Evolutionary conservation across 768 basidiomycete genomes (phyloP).

Genomic region (Rhizopogon vesiculosus): DNA sequence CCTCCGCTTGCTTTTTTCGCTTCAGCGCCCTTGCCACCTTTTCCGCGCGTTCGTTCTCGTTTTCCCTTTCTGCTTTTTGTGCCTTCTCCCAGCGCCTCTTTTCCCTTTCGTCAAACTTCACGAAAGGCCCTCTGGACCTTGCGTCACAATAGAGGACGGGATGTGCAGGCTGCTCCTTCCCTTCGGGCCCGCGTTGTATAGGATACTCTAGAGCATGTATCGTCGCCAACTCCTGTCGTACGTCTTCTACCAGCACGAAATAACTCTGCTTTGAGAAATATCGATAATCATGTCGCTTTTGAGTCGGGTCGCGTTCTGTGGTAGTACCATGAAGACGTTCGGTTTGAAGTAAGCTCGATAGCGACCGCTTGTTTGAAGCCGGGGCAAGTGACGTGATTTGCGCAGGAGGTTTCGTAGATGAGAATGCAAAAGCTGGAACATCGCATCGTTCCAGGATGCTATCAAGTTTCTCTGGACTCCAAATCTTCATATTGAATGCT

Average conservation of each 20-base stretch:
- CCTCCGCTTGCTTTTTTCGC: slow-evolving; percentile 23
- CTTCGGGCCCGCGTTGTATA: slow-evolving; percentile 46
- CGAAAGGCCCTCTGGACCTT: slow-evolving; percentile 66
- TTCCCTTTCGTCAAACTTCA: slow-evolving; percentile 72
- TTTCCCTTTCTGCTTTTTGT: slow-evolving; percentile 35
- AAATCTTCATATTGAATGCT: slow-evolving; percentile 79
- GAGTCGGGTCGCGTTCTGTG: slow-evolving; percentile 87
- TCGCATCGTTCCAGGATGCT: slow-evolving; percentile 70
- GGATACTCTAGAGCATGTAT: slow-evolving; percentile 82
- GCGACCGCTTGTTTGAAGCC: slow-evolving; percentile 37
- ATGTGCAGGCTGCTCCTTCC: slow-evolving; percentile 60
- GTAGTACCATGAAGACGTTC: slow-evolving; percentile 82
- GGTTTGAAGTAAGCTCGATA: slow-evolving; percentile 65
- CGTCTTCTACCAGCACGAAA: slow-evolving; percentile 91
- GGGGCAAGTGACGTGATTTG: slow-evolving; percentile 26
- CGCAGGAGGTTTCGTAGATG: slow-evolving; percentile 18
- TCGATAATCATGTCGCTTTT: slow-evolving; percentile 80
- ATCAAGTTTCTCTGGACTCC: slow-evolving; percentile 68
- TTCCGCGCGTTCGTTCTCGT: slow-evolving; percentile 27
- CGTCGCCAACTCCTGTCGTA: slow-evolving; percentile 77
- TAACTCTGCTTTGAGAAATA: slow-evolving; percentile 77
- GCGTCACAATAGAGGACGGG: slow-evolving; percentile 82
- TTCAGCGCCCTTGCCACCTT: slow-evolving; percentile 22
- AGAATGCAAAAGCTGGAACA: slow-evolving; percentile 25
- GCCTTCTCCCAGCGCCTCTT: slow-evolving; percentile 59